Evolutionary conservation across 2,329 filamentous ascomycete species (phyloP).

Genomic region (Canariomyces notabilis): DNA sequence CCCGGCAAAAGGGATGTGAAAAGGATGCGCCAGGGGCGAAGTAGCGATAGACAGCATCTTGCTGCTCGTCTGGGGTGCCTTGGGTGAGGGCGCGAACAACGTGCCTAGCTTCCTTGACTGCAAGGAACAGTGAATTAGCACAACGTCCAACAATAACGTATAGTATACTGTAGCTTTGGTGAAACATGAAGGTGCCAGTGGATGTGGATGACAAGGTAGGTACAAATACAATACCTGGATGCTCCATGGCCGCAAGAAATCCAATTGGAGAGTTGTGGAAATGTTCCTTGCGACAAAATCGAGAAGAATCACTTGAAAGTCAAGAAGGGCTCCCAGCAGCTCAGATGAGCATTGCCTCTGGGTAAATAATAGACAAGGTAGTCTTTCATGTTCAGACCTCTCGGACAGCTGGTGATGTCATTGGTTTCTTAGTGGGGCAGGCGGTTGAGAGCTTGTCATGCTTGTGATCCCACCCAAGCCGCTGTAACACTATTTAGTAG

Average conservation of each 20-base stretch:
- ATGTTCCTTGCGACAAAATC: background rate
- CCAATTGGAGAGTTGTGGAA: background rate
- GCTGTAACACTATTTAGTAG: no score
- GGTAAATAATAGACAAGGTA: background rate
- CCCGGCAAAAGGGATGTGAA: slow-evolving; percentile 71
- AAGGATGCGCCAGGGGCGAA: slow-evolving; percentile 70
- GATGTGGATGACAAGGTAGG: no score
- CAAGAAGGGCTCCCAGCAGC: background rate
- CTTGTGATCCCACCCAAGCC: no score
- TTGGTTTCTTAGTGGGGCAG: background rate
- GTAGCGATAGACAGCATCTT: slow-evolving; percentile 61
- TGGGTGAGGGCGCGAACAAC: slow-evolving; percentile 67
- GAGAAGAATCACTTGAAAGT: background rate
- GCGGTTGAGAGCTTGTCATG: background rate
- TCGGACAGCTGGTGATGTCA: slow-evolving; percentile 1
- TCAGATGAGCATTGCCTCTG: background rate
- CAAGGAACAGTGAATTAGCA: background rate
- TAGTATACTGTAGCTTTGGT: no score
- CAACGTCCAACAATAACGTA: background rate
- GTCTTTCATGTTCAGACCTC: background rate
- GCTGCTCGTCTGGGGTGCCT: slow-evolving; percentile 61
- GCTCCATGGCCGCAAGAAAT: slow-evolving; percentile 33
- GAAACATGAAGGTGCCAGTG: no score
- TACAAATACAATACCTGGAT: slow-evolving; percentile 41
- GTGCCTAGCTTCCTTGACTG: slow-evolving; percentile 54